Evolutionary conservation across 2,329 filamentous ascomycete genomes (phyloP), one percentile per base, ranked within the genome.

Genomic region (Paraphoma chrysanthemicola): DNA sequence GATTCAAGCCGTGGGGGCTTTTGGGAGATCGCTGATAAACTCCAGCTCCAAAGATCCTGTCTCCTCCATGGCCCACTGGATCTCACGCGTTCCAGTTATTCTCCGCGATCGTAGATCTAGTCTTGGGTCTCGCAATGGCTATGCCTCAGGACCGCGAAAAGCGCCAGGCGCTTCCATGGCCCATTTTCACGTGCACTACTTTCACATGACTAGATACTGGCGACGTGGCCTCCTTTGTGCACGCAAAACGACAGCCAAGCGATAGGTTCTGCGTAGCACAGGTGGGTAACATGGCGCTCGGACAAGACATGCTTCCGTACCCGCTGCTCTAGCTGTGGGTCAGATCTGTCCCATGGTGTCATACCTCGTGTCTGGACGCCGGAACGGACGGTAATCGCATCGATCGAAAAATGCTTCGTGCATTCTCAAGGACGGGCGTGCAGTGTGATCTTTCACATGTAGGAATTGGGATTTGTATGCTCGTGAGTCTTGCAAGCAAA

Each of bases 1-100:
- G 56, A 41, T 52, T 59, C 47, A 45, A 31, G 51, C 51, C 58
- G 55, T 58, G 57, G 58, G 58, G 58, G 48, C 30, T 44, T 51
- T 47, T 53, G 5, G 45, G 31, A 33, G 16, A 38, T 56, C 46
- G 48, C 38, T 33, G n/a, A 43, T 29, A 31, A 14, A 39, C 31
- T 42, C 28, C 48, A n/a, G 39, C 36, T 30, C 6, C 23, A 28
- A 14, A 43, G 18, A 38, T 51, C 59, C 52, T 43, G 14, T 36
- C 33, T 2, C 14, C 33, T 36, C 33, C 48, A 51, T 38, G 57
- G 57, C 60, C 60, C 55, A 59, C 60, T 39, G 31, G n/a, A 47
- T 56, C 48, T 46, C 39, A 43, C 7, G 12, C 17, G 55, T 51
- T 50, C 60, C 60, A 61, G 49, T 54, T 59, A 60, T 56, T 54